Base-by-base conservation (phyloP, 2,329 filamentous ascomycete species). In the Exophiala lecanii-corni region DNA sequence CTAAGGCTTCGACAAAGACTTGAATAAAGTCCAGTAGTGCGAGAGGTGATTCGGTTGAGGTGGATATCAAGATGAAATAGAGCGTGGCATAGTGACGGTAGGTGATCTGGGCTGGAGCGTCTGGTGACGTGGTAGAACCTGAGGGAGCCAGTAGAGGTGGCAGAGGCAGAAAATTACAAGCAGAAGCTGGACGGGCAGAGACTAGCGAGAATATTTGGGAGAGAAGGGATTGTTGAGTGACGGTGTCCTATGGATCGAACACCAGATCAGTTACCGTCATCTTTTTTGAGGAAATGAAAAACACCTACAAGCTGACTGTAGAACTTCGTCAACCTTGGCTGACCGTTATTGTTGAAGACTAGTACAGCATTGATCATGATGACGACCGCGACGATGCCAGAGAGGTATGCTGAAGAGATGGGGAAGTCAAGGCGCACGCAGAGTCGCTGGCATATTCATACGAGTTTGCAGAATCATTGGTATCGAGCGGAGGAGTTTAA, bases 31-130 rank as follows among this genome's bases (percentile, higher is more conserved):
- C 92, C 50, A 98, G 89, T 17, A 98, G 76, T 1, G 92, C 92
- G 2, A 98, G 82, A 1, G 92, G 92, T 1, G 88, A 95, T 67
- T 98, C 92, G 46, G 92, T 96, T 4, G 89, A 88, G 3, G 94
- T 98, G 25, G 85, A 92, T 60, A 98, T 98, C 63, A 98, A 75
- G 66, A 98, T 98, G 72, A 98, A 98, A 70, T 94, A 97, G 49
- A 98, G 84, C 0, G 92, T 98, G 7, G 92, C 92, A 62, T 97
- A 98, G 74, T 95, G 87, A 45, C 92, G 88, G 74, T 98, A 98
- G 6, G 92, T 97, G 34, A 98, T 89, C 47, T 97, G 85, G 4
- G 89, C 92, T 7, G 92, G 92, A 9, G 89, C 84, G 67, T 97
- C 92, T 5, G 64, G 62, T 28, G 61, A 58, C 56, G 67, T 68